A percentile compares a stretch with the other conserved stretches of the same genome.
Evolutionary conservation across 225 moss, liverwort and hornwort species (phyloP).

Genomic region (Physcomitrium patens): DNA sequence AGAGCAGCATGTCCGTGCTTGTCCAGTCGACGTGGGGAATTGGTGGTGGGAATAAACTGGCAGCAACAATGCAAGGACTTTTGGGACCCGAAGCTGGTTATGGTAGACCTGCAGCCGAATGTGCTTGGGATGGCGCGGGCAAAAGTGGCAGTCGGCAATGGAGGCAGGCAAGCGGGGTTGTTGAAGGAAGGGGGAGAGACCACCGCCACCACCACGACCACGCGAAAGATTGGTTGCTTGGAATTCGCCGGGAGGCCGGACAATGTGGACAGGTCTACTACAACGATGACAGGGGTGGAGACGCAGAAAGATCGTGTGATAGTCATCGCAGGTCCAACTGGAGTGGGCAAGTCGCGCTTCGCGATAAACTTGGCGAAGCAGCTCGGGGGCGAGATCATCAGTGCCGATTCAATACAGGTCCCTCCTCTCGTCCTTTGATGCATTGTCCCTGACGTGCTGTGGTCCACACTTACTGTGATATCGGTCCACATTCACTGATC

Average conservation of each 20-base stretch:
- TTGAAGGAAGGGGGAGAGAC: conserved; percentile 38
- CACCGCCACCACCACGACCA: background rate
- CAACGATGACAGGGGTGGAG: conserved; percentile 33
- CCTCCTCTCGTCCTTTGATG: background rate
- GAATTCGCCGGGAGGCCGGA: conserved; percentile 48
- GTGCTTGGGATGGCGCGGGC: conserved; percentile 25
- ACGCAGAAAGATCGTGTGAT: conserved; percentile 54
- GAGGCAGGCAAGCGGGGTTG: conserved; percentile 45
- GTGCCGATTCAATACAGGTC: conserved; percentile 70
- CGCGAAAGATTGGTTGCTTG: conserved; percentile 26
- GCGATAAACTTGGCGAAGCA: conserved; percentile 61
- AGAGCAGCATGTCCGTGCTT: conserved; percentile 41
- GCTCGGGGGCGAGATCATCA: conserved; percentile 61
- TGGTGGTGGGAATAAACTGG: conserved; percentile 32
- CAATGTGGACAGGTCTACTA: conserved; percentile 43
- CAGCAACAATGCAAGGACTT: conserved; percentile 32
- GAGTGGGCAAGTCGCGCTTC: conserved; percentile 61
- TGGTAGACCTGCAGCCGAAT: conserved; percentile 18
- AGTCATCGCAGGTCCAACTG: conserved; percentile 64
- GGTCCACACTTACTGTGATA: background rate
- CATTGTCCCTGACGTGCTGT: background rate
- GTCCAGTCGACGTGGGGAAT: conserved; percentile 49
- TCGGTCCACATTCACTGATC: background rate
- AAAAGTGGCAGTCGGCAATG: conserved; percentile 51
- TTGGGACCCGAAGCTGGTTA: conserved; percentile 1